phyloP scores from a whole-genome alignment of 768 basidiomycete species.

The Xerocomus brunneocitrinus region DNA sequence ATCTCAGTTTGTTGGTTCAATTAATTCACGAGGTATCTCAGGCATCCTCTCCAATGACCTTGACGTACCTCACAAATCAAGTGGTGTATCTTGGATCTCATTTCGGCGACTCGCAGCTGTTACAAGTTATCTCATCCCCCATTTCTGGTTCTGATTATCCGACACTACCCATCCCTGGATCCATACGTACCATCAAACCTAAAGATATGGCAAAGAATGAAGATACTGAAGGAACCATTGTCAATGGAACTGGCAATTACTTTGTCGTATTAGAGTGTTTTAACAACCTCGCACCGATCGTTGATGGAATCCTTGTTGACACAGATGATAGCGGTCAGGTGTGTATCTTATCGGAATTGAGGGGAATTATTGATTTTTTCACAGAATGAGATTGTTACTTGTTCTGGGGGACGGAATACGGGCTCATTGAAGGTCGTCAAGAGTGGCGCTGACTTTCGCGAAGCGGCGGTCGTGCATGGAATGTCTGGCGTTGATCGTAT shows the following conservation, averaged over 20 bases:
- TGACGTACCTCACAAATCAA: constrained; percentile 71
- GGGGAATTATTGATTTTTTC: not conserved
- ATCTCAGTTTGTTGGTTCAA: not conserved
- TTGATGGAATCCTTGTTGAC: constrained; percentile 77
- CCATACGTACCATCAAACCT: constrained; percentile 40
- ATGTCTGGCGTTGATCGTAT: constrained; percentile 52
- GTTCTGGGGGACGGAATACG: constrained; percentile 74
- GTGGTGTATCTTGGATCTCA: constrained; percentile 78
- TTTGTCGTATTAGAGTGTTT: constrained; percentile 59
- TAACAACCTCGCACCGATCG: constrained; percentile 78
- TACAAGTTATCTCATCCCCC: constrained; percentile 51
- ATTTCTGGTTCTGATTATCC: constrained; percentile 36
- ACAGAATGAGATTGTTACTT: constrained; percentile 79
- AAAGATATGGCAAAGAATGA: constrained; percentile 26
- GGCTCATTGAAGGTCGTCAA: constrained; percentile 76
- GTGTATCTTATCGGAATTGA: constrained; percentile 10
- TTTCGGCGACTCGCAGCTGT: constrained; percentile 72
- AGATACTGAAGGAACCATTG: constrained; percentile 40
- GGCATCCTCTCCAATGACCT: constrained; percentile 65
- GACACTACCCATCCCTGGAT: constrained; percentile 49
- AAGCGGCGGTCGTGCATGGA: constrained; percentile 54
- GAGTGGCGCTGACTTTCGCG: constrained; percentile 77
- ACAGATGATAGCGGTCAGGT: constrained; percentile 69
- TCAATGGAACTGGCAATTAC: constrained; percentile 51
- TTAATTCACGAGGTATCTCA: constrained; percentile 24